A percentile compares a stretch with the other conserved stretches of the same genome.
phyloP scores from a whole-genome alignment of 192 early-diverging fungal genomes.

The Coemansia biformis region DNA sequence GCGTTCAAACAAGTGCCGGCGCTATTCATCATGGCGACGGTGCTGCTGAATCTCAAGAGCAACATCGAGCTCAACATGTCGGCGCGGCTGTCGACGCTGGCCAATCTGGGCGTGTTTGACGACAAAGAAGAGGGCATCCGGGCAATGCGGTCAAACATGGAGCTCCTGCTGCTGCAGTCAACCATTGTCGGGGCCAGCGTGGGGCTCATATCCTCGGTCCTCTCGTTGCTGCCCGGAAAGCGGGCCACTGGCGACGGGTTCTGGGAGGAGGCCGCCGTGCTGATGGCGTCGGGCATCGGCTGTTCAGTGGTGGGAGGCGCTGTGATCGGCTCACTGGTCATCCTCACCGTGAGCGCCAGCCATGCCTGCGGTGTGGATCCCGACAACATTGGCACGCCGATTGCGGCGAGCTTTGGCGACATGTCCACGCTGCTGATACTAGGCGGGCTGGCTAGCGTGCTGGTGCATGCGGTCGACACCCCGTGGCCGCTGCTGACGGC shows the following conservation, averaged over 20 bases:
- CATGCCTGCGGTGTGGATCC: slow-evolving; percentile 66
- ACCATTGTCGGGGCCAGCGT: slow-evolving; percentile 65
- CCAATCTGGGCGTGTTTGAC: slow-evolving; percentile 68
- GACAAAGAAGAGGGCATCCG: slow-evolving; percentile 43
- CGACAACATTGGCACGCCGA: slow-evolving; percentile 52
- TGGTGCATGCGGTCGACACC: slow-evolving; percentile 8
- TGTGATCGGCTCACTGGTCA: slow-evolving; percentile 68
- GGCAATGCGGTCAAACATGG: slow-evolving; percentile 68
- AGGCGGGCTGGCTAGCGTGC: slow-evolving; percentile 8
- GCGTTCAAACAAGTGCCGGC: slow-evolving; percentile 66
- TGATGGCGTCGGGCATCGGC: slow-evolving; percentile 63
- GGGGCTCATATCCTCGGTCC: slow-evolving; percentile 60
- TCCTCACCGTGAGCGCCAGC: slow-evolving; percentile 60
- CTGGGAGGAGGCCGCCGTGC: slow-evolving; percentile 23
- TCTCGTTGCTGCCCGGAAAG: slow-evolving; percentile 26
- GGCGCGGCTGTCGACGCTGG: slow-evolving; percentile 71
- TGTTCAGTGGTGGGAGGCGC: slow-evolving; percentile 65
- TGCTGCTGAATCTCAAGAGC: slow-evolving; percentile 83
- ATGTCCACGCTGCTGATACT: slow-evolving; percentile 46
- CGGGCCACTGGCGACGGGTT: slow-evolving; percentile 3
- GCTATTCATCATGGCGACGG: slow-evolving; percentile 80
- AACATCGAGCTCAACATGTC: slow-evolving; percentile 90
- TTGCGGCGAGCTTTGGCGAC: slow-evolving; percentile 50
- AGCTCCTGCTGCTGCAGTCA: slow-evolving; percentile 69
- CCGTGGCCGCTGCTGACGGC: slow-evolving; percentile 45